These are phyloP conservation scores for Didymella arachidicola DNA, from an alignment of 2,329 filamentous ascomycete genomes.

Conservation along the genomic window DNA sequence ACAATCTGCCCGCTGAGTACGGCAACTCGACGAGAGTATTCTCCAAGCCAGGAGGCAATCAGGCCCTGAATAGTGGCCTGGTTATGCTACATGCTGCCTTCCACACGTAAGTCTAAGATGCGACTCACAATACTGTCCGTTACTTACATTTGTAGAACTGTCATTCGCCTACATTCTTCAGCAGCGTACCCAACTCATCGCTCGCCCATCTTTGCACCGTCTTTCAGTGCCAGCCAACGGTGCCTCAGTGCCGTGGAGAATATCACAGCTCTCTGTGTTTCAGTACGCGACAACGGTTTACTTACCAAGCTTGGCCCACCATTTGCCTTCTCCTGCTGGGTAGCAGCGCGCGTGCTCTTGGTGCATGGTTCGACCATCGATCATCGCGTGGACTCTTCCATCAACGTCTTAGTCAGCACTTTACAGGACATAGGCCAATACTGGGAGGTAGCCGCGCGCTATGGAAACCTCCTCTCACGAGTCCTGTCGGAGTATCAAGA, in stretches of 20 bases:
- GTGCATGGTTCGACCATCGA: constrained; percentile 92
- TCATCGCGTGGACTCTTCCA: constrained; percentile 79
- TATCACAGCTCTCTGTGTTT: constrained; percentile 78
- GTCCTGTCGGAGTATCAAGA: constrained; percentile 88
- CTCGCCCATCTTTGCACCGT: constrained; percentile 88
- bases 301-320: constrained; percentile 84
- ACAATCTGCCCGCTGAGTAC: constrained; percentile 81
- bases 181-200: constrained; percentile 90
- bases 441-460: constrained; percentile 86
- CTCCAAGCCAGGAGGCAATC: constrained; percentile 65
- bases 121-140: no score
- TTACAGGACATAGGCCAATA: constrained; percentile 80
- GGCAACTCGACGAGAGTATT: constrained; percentile 83
- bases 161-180: constrained; percentile 89
- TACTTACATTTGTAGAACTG: constrained; percentile 61
- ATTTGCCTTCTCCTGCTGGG: constrained; percentile 93
- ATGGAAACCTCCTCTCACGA: constrained; percentile 78
- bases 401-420: constrained; percentile 82
- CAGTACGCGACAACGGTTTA: constrained; percentile 76
- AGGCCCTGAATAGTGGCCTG: constrained; percentile 80
- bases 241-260: constrained; percentile 77
- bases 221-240: constrained; percentile 82
- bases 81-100: constrained; percentile 92
- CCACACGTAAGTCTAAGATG: constrained; percentile 70
- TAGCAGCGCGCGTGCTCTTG: constrained; percentile 83